Base-by-base conservation (phyloP, 2,329 filamentous ascomycete species). In the Calonectria pseudoreteaudii region DNA sequence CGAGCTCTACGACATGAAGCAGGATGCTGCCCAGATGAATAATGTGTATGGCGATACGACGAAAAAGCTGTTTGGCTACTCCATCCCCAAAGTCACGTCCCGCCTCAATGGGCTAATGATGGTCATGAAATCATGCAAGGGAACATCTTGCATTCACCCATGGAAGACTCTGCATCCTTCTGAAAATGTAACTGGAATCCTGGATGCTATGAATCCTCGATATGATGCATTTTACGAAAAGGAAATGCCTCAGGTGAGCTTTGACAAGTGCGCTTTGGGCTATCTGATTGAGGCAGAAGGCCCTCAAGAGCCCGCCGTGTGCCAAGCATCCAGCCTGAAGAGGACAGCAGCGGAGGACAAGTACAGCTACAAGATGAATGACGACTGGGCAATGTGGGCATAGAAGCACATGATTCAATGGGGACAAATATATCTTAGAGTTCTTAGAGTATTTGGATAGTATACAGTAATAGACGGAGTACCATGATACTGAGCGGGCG, bases 1-100 rank as follows among this genome's bases (percentile, higher is more conserved):
- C 26, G 87, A 90, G 74, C 83, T 88, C 0, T 91, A 89, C 75
- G 85, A 91, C 30, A 77, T 92, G 41, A 88, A 49, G 41, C 9
- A 41, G 0, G 60, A 65, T 13, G 2, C 26, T 10, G 26, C 28
- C 3, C 41, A 49, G 41, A 65, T 65, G 41, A 28, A 65, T 10
- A 65, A 65, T 13, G 5, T 65, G 16, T 65, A 65, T 10, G 9
- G 30, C 18, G 7, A 49, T 3, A 16, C 49, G 7, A 34, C 8
- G 2, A 10, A 23, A 8, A 41, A 30, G 1, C 18, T 65, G 9
- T 34, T 65, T 49, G 60, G 60, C 10, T 34, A 28, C 16, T 18
- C 60, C 10, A n/a, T 49, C 16, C 84, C 65, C 90, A 90, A 81
- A 74, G 84, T 75, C 28, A n/a, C 34, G 2, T 14, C 30, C 11